phyloP scores from a whole-genome alignment of 768 basidiomycete genomes.

The Asterophora parasitica region DNA sequence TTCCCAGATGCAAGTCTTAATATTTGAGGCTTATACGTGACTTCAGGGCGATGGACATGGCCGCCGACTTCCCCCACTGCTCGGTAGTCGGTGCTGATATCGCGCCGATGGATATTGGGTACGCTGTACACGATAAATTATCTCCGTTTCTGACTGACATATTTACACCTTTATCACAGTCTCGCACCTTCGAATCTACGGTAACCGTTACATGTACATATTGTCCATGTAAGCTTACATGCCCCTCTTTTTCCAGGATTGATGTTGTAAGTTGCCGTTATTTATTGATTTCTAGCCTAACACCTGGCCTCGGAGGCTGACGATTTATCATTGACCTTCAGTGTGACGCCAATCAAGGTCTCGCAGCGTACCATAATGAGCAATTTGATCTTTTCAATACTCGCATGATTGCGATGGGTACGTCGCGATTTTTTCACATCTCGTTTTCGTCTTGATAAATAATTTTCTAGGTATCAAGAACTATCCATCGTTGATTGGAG shows the following conservation, averaged over 20 bases:
- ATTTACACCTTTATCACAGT: background rate
- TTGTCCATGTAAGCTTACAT: background rate
- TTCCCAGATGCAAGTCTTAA: background rate
- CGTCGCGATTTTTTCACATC: background rate
- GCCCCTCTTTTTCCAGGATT: background rate
- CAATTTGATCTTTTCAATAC: conserved; percentile 1
- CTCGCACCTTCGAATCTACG: background rate
- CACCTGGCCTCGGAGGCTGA: no score
- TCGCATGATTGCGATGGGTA: conserved; percentile 6
- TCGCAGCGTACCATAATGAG: background rate
- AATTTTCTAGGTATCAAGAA: background rate
- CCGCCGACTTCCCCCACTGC: conserved; percentile 8
- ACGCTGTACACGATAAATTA: background rate
- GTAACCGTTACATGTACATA: background rate
- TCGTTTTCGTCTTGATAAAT: background rate
- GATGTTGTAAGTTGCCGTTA: background rate
- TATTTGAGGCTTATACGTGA: background rate
- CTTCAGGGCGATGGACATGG: conserved; percentile 9
- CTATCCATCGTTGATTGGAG: conserved; percentile 3
- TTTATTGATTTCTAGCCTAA: background rate
- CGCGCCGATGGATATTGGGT: conserved; percentile 10
- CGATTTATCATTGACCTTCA: background rate
- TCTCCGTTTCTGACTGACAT: background rate
- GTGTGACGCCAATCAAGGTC: conserved; percentile 6
- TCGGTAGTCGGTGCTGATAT: conserved; percentile 9